Percentiles rank a stretch among this genome's conserved stretches.
These are phyloP conservation scores for Ophiobolus disseminans DNA, from an alignment of 2,329 filamentous ascomycete species.

Conservation along the genomic window DNA sequence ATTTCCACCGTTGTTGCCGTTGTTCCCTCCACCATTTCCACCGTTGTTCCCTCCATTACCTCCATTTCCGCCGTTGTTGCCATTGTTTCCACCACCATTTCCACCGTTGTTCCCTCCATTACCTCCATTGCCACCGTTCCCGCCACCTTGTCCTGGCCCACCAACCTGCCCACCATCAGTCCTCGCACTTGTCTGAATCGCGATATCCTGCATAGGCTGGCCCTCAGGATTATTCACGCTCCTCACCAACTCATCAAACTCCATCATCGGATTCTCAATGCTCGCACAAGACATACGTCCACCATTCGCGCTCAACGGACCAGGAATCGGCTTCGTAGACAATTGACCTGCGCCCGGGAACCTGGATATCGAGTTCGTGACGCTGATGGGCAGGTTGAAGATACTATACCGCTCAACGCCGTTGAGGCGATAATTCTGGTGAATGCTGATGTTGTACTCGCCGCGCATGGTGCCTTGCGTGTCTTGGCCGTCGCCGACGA, in stretches of 20 bases:
- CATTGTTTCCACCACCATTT: background rate
- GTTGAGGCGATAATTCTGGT: constrained; percentile 73
- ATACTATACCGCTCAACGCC: constrained; percentile 70
- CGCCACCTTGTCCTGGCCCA: constrained; percentile 21
- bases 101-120: background rate
- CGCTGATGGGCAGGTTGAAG: constrained; percentile 72
- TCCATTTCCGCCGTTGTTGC: background rate
- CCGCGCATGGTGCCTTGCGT: constrained; percentile 61
- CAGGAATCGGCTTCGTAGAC: constrained; percentile 40
- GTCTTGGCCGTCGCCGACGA: constrained; percentile 65
- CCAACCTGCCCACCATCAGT: constrained; percentile 40
- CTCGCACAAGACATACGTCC: constrained; percentile 40
- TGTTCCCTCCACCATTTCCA: constrained; percentile 1
- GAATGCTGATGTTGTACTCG: constrained; percentile 74
- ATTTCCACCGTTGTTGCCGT: background rate
- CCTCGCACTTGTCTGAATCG: constrained; percentile 31
- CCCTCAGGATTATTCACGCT: constrained; percentile 45
- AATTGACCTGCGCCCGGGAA: constrained; percentile 43
- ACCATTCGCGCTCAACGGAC: constrained; percentile 43
- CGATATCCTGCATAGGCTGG: constrained; percentile 39
- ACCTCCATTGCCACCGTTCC: background rate
- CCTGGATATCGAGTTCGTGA: constrained; percentile 68
- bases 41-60: constrained; percentile 1
- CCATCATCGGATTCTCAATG: constrained; percentile 39
- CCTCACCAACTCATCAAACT: constrained; percentile 27